Percentiles rank a stretch among this genome's conserved stretches.
These are phyloP conservation scores for Aspergillus sp. DNA, from an alignment of 2,329 filamentous ascomycete species.

Conservation along the genomic window DNA sequence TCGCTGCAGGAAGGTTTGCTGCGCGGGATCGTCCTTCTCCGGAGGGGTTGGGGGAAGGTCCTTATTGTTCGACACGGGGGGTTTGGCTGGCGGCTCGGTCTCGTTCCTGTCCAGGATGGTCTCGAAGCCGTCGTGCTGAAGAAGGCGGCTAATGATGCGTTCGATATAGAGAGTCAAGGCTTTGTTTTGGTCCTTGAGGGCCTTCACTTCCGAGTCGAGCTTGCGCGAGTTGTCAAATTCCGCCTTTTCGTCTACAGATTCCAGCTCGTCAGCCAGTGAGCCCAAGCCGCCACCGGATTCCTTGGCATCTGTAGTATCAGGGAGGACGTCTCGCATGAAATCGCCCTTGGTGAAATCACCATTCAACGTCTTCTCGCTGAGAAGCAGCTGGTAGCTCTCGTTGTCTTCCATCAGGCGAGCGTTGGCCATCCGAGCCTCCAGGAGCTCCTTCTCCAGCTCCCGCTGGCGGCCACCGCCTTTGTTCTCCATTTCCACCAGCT, in stretches of 20 bases:
- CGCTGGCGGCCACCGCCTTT: slow-evolving; percentile 82
- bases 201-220: slow-evolving; percentile 76
- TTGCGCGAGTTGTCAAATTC: slow-evolving; percentile 63
- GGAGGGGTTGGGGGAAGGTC: slow-evolving; percentile 76
- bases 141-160: slow-evolving; percentile 93
- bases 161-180: slow-evolving; percentile 97
- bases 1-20: slow-evolving; percentile 54
- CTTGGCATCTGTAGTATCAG: slow-evolving; percentile 45
- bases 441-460: slow-evolving; percentile 84
- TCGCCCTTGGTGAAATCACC: slow-evolving; percentile 85
- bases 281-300: slow-evolving; percentile 41
- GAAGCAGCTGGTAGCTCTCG: slow-evolving; percentile 92
- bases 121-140: slow-evolving; percentile 94
- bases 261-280: slow-evolving; percentile 84
- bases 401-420: slow-evolving; percentile 97
- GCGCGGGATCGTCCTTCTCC: slow-evolving; percentile 49
- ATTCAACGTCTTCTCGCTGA: slow-evolving; percentile 92
- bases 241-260: slow-evolving; percentile 61
- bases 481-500: slow-evolving; percentile 91
- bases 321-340: slow-evolving; percentile 62
- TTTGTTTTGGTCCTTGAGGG: slow-evolving; percentile 91
- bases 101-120: slow-evolving; percentile 82
- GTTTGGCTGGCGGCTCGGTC: slow-evolving; percentile 38
- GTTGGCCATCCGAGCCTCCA: slow-evolving; percentile 94
- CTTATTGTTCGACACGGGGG: slow-evolving; percentile 58